Base-by-base conservation (phyloP, 441 rosid species). In the Erysimum cheiri region DNA sequence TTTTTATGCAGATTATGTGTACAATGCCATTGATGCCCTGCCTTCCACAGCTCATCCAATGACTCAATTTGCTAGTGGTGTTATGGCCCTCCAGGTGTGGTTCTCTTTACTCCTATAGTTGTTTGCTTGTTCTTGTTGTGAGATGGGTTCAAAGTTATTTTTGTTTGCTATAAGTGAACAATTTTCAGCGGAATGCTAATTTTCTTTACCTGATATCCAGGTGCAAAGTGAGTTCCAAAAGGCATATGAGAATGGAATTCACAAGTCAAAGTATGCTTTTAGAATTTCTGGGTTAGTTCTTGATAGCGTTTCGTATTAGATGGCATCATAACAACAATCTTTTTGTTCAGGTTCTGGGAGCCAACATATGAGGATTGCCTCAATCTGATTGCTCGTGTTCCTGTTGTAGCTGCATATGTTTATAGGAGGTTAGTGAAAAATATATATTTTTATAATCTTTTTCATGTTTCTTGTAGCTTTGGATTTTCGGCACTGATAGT, bases 181-280 rank as follows among this genome's bases (percentile, higher is more conserved):
- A 19, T 31, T 17, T 54, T 61, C 60, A 44, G 32, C 40, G 3
- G 48, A 49, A 40, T 40, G 28, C 26, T 70, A 13, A 7, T 54
- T 58, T 66, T 71, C 63, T 61, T 81, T 46, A 17, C 54, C 32
- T 63, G 8, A 54, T 55, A 73, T 79, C 61, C 88, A 94, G 99
- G 98, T 89, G 59, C 89, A 90, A 80, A 95, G 99, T 83, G 98
- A 92, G 84, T 94, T 94, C 80, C 98, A 88, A 74, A 90, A 90
- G 84, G 94, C 96, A 56, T 92, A 95, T 76, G 97, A 89, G 69
- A 85, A 78, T 70, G 99, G 99, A 57, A 88, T 92, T 73, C 92
- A 75, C 29, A 95, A 90, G 83, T 84, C 94, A 69, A 90, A 87
- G 98, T 95, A 84, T 78, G 85, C 44, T 49, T 71, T 74, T 66